Conservation (phyloP, 179 eudicot species). For the Heliamphora pulchella region DNA sequence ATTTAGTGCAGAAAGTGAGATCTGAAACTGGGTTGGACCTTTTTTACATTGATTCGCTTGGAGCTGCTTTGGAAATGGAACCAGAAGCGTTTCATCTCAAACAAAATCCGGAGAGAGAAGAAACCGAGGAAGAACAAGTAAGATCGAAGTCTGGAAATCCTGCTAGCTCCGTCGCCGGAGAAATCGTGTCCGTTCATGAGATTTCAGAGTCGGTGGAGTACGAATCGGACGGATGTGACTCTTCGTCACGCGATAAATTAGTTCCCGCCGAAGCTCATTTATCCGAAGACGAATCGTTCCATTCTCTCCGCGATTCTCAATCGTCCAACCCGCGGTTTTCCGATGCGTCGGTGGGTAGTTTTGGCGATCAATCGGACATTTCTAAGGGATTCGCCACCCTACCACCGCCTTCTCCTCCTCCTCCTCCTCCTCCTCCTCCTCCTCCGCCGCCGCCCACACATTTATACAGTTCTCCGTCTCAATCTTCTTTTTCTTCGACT, state of each 20-base stretch:
- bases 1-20: conserved; percentile 41
- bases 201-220: conserved; percentile 35
- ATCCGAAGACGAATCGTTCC: conserved; percentile 74
- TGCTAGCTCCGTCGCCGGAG: conserved; percentile 28
- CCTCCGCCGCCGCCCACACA: conserved; percentile 35
- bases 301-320: conserved; percentile 50
- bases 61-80: conserved; percentile 49
- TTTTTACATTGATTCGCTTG: conserved; percentile 51
- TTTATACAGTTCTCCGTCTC: conserved; percentile 17
- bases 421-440: conserved; percentile 20
- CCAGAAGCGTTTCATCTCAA: conserved; percentile 29
- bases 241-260: conserved; percentile 24
- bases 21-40: conserved; percentile 47
- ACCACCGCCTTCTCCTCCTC: conserved; percentile 24
- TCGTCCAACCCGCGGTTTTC: conserved; percentile 48
- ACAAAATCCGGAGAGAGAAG: conserved; percentile 22
- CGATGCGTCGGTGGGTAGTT: conserved; percentile 49
- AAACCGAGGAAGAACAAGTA: conserved; percentile 16
- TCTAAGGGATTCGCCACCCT: too few relatives aligned
- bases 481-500: conserved; percentile 17
- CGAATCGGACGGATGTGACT: conserved; percentile 38
- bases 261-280: conserved; percentile 29
- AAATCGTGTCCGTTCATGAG: conserved; percentile 46
- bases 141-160: conserved; percentile 16
- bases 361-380: conserved; percentile 33